Conservation (phyloP, 192 early-diverging fungal genomes). For the Gryganskiella cystojenkinii region DNA sequence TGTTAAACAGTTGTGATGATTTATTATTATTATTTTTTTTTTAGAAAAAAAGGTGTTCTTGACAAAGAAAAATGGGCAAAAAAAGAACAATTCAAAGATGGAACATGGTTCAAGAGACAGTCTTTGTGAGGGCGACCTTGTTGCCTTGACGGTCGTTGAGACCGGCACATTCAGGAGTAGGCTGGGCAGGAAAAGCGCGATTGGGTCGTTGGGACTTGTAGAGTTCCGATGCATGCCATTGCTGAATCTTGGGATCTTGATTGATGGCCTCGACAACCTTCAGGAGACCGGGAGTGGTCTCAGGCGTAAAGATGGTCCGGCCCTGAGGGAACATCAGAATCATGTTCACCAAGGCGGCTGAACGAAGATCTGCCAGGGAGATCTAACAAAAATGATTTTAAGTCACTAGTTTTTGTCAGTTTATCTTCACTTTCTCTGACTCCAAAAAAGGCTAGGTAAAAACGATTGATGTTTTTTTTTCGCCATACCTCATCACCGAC, state of each 20-base stretch:
- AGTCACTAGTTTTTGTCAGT: neutral
- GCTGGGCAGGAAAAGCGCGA: conserved; percentile 2
- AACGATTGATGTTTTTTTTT: no score
- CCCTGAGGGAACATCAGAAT: conserved; percentile 13
- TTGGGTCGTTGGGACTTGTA: conserved; percentile 20
- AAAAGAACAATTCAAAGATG: no score
- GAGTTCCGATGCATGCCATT: conserved; percentile 24
- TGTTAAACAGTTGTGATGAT: no score
- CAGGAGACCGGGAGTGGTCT: conserved; percentile 18
- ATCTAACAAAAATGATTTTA: conserved; percentile 12
- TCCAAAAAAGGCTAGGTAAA: neutral
- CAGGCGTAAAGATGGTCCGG: conserved; percentile 7
- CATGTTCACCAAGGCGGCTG: conserved; percentile 6
- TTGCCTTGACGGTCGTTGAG: conserved; percentile 38
- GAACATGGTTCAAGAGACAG: no score
- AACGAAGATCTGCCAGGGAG: conserved; percentile 34
- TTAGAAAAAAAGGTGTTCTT: no score
- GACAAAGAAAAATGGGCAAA: no score
- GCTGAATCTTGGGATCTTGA: conserved; percentile 22
- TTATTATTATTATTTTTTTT: no score
- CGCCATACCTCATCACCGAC: conserved; percentile 29
- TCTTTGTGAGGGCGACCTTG: neutral
- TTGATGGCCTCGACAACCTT: conserved; percentile 23
- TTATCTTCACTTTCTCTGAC: no score
- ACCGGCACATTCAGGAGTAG: neutral